These are phyloP conservation scores for Cladophialophora bantiana DNA, from an alignment of 2,329 filamentous ascomycete genomes.

Conservation along the genomic window DNA sequence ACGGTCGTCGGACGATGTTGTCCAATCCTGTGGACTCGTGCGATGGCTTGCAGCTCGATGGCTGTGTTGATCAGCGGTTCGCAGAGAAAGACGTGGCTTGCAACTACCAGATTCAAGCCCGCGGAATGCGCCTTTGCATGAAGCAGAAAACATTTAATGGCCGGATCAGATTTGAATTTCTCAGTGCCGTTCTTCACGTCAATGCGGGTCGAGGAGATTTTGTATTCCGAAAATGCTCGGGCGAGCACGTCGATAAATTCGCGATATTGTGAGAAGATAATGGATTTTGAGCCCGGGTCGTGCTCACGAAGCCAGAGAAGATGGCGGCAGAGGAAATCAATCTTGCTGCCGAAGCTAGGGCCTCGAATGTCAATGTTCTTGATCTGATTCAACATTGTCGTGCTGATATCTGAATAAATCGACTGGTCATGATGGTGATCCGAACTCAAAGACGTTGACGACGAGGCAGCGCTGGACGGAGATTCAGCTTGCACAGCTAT, in stretches of 20 bases:
- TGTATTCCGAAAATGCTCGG: slow-evolving; percentile 72
- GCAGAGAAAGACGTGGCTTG: slow-evolving; percentile 91
- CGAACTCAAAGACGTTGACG: slow-evolving; percentile 13
- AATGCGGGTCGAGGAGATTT: slow-evolving; percentile 76
- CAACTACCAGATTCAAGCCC: slow-evolving; percentile 89
- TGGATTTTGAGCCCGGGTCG: slow-evolving; percentile 85
- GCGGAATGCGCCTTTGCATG: slow-evolving; percentile 88
- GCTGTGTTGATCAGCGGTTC: slow-evolving; percentile 94
- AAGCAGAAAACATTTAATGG: slow-evolving; percentile 81
- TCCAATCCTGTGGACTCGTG: slow-evolving; percentile 92
- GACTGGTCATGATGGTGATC: slow-evolving; percentile 48
- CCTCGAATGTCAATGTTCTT: slow-evolving; percentile 79
- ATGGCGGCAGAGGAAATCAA: slow-evolving; percentile 82
- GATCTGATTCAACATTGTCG: slow-evolving; percentile 76
- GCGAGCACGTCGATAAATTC: slow-evolving; percentile 79
- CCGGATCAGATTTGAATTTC: slow-evolving; percentile 76
- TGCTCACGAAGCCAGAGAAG: slow-evolving; percentile 82
- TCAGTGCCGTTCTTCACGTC: slow-evolving; percentile 72
- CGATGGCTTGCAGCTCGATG: slow-evolving; percentile 92
- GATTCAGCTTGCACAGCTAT: slow-evolving; percentile 69
- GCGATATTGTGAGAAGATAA: slow-evolving; percentile 92
- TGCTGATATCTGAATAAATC: slow-evolving; percentile 81
- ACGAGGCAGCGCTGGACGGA: slow-evolving; percentile 16
- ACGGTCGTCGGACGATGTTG: slow-evolving; percentile 88
- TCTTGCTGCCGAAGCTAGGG: slow-evolving; percentile 77